Percentiles rank a stretch among this genome's conserved stretches.
Evolutionary conservation across 2,329 filamentous ascomycete species (phyloP).

Genomic region (Diatrype stigma): DNA sequence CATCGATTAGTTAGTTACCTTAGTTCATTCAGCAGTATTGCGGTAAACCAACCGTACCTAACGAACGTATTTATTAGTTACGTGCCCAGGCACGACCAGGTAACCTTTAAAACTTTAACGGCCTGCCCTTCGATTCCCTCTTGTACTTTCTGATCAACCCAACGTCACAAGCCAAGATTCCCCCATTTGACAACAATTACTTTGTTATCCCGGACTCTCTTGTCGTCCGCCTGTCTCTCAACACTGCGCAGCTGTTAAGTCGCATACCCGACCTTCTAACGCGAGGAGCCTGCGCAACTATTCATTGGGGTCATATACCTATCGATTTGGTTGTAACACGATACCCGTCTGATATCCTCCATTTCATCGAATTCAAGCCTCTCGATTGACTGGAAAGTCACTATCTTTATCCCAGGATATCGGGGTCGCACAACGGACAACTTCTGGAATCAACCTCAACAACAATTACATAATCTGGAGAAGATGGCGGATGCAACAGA

Average conservation of each 20-base stretch:
- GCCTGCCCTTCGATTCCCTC: too few relatives aligned
- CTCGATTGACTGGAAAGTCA: neutral
- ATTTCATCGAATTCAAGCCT: neutral
- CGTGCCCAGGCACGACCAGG: too few relatives aligned
- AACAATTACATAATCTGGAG: conserved; percentile 2
- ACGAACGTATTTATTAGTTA: too few relatives aligned
- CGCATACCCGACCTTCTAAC: neutral
- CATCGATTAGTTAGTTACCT: too few relatives aligned
- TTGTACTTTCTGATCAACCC: neutral
- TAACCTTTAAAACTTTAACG: too few relatives aligned
- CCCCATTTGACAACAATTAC: too few relatives aligned
- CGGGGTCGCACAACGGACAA: neutral
- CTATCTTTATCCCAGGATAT: neutral
- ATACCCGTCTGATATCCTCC: neutral
- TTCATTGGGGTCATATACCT: neutral
- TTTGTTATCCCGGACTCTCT: too few relatives aligned
- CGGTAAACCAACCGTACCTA: too few relatives aligned
- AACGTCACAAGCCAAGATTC: neutral
- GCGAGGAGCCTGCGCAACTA: neutral
- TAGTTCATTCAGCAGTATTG: too few relatives aligned
- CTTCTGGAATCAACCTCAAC: neutral
- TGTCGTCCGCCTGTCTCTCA: too few relatives aligned
- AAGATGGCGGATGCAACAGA: conserved; percentile 15
- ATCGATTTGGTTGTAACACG: too few relatives aligned
- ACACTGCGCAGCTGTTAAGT: neutral